Evolutionary conservation across 2,329 filamentous ascomycete species (phyloP).

Genomic region (Fusarium pseudonygamai): DNA sequence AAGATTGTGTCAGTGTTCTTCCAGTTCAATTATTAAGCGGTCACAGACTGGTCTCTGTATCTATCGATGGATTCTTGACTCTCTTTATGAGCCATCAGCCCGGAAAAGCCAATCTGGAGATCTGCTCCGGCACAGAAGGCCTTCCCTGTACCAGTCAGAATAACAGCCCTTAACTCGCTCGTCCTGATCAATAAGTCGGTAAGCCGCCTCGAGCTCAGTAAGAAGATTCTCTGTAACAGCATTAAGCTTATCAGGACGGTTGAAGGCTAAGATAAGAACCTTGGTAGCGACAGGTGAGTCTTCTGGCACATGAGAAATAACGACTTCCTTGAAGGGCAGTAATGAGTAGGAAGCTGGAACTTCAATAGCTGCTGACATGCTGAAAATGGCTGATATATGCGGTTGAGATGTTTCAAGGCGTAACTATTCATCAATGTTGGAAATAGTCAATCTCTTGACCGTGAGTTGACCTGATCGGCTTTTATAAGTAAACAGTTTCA

Average conservation of each 20-base stretch:
- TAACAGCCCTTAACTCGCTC: neutral
- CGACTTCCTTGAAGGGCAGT: neutral
- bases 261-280: neutral
- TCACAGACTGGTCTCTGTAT: neutral
- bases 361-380: neutral
- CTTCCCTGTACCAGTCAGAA: neutral
- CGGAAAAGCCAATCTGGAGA: neutral
- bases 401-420: neutral
- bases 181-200: neutral
- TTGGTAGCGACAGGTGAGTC: neutral
- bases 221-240: neutral
- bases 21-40: neutral
- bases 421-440: neutral
- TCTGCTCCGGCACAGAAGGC: neutral
- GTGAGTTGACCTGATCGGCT: rapidly evolving
- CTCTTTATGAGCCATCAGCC: neutral
- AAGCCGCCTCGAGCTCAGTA: neutral
- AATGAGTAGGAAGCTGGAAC: neutral
- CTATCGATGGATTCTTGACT: neutral
- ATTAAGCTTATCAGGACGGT: neutral
- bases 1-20: neutral
- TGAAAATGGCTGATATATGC: neutral
- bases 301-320: neutral
- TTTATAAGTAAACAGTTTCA: neutral
- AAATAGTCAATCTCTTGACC: neutral